Percentiles rank a stretch among this genome's conserved stretches.
Evolutionary conservation across 495 filamentous ascomycete species (phyloP).

Genomic region (Daldinia caldariorum): DNA sequence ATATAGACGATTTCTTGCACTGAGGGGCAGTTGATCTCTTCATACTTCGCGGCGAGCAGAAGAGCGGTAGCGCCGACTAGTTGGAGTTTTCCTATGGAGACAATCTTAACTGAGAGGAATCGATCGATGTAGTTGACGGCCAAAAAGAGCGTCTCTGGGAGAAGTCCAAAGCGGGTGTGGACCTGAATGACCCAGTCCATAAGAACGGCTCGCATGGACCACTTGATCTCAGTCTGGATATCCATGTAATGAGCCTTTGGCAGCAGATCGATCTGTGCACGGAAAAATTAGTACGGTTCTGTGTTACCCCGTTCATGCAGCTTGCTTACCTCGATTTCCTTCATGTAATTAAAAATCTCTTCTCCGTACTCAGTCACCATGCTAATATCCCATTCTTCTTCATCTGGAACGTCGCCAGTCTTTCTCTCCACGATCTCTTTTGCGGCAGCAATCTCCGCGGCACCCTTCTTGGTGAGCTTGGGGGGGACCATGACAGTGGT

Average conservation of each 20-base stretch:
- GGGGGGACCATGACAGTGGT: constrained; percentile 76
- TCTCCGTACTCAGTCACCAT: constrained; percentile 98
- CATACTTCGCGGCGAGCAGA: constrained; percentile 96
- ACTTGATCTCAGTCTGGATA: constrained; percentile 94
- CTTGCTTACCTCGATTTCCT: constrained; percentile 80
- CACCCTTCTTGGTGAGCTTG: constrained; percentile 66
- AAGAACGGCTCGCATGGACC: constrained; percentile 97
- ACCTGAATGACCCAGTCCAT: constrained; percentile 99
- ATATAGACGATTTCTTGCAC: constrained; percentile 97
- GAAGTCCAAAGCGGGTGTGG: constrained; percentile 86
- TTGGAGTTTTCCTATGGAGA: constrained; percentile 93
- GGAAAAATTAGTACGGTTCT: constrained; percentile 34
- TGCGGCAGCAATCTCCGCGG: constrained; percentile 74
- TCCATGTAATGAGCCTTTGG: constrained; percentile 97
- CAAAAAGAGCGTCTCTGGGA: constrained; percentile 94
- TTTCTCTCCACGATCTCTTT: constrained; percentile 70
- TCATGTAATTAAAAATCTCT: constrained; percentile 95
- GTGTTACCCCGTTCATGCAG: not conserved
- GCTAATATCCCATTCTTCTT: constrained; percentile 92
- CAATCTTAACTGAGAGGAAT: constrained; percentile 92
- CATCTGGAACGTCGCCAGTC: constrained; percentile 68
- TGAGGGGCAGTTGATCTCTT: constrained; percentile 96
- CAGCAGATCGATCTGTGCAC: constrained; percentile 73
- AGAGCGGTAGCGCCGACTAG: constrained; percentile 96
- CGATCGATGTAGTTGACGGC: constrained; percentile 96